Percentiles rank a stretch among this genome's conserved stretches.
phyloP scores from a whole-genome alignment of 805 yeast species.

The Saccharomyces mikatae region DNA sequence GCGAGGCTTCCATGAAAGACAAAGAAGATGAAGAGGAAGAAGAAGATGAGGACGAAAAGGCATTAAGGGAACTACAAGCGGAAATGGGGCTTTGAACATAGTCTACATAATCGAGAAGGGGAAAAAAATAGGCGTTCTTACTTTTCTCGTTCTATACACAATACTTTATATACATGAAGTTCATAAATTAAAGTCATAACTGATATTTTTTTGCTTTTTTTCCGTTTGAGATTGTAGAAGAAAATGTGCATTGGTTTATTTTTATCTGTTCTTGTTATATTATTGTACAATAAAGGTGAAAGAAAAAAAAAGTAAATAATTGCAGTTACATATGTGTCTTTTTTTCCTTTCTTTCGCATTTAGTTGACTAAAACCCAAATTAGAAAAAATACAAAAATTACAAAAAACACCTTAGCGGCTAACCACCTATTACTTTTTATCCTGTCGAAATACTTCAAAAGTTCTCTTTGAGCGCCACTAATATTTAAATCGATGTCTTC shows the following conservation, averaged over 20 bases:
- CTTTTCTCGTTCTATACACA: not conserved
- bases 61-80: conserved; percentile 70
- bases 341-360: not conserved
- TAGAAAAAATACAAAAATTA: conserved; percentile 66
- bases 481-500: conserved; percentile 88
- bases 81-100: conserved; percentile 64
- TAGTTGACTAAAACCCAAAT: conserved; percentile 73
- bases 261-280: not conserved
- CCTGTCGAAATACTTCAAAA: conserved; percentile 79
- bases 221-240: not conserved
- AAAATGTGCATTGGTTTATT: not conserved
- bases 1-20: not conserved
- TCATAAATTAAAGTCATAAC: not conserved
- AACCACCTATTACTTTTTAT: conserved; percentile 90
- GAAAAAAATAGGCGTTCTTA: not conserved
- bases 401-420: conserved; percentile 81
- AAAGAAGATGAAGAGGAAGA: conserved; percentile 32
- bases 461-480: conserved; percentile 87
- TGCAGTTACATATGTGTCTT: not conserved
- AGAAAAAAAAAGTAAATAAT: not conserved
- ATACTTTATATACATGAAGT: not conserved
- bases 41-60: conserved; percentile 79
- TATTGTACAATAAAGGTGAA: not conserved
- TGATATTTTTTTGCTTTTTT: not conserved
- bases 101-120: not conserved